Base-by-base conservation (phyloP, 495 filamentous ascomycete genomes). In the Penicillium samsonianum region DNA sequence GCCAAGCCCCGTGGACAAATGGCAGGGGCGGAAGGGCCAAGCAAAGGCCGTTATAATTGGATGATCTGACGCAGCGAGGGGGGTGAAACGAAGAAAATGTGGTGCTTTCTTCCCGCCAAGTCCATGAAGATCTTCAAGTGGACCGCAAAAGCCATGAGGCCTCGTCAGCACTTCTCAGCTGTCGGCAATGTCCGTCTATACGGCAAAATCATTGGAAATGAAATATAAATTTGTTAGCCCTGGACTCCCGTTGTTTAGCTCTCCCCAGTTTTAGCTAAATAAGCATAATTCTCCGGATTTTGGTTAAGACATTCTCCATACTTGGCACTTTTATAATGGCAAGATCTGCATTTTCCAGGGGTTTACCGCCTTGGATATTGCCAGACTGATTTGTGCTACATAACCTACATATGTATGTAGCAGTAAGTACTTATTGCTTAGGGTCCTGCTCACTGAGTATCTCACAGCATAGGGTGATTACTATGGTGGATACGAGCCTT, bases 371-470 rank as follows among this genome's bases (percentile, higher is more conserved):
- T 38, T 17, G 7, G 16, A 17, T 17, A 38, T n/a, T 38, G 35
- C 35, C 35, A n/a, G 11, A 35, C 4, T 16, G 33, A 28, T n/a
- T n/a, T n/a, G n/a, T n/a, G n/a, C n/a, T n/a, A n/a, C n/a, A n/a
- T n/a, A n/a, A n/a, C n/a, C n/a, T n/a, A n/a, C n/a, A n/a, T n/a
- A n/a, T n/a, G n/a, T n/a, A n/a, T n/a, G n/a, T n/a, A n/a, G n/a
- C n/a, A n/a, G n/a, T n/a, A n/a, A n/a, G n/a, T n/a, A n/a, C n/a
- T n/a, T n/a, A n/a, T n/a, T n/a, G n/a, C n/a, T n/a, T n/a, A 46
- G 43, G 43, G 43, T 46, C 43, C 43, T 46, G 43, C 43, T 46
- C 43, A 46, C 43, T 26, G 43, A 46, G 43, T 46, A 46, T 46
- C 14, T 46, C 20, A 46, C 43, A 46, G 43, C 17, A 46, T 2